phyloP scores from a whole-genome alignment of 805 yeast species.

The Yamadazyma kitorensis region DNA sequence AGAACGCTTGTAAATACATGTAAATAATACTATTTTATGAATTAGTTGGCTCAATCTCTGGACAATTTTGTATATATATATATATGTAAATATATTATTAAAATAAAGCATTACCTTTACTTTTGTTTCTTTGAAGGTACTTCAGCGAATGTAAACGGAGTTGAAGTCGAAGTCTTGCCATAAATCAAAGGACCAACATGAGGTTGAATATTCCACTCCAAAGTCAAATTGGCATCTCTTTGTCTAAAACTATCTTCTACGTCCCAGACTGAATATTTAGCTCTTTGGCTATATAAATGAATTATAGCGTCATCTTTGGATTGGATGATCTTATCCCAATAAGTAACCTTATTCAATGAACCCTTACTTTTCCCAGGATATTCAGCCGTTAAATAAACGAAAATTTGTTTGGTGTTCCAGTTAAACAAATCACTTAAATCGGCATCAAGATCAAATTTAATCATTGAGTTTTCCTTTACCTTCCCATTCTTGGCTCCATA shows the following conservation, averaged over 20 bases:
- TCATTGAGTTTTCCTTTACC: constrained; percentile 73
- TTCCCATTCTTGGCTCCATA: constrained; percentile 64
- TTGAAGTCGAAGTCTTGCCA: constrained; percentile 48
- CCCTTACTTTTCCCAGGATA: constrained; percentile 51
- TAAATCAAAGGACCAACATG: constrained; percentile 74
- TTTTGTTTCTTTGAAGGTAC: constrained; percentile 1
- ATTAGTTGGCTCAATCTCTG: too few relatives aligned
- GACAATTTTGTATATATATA: not conserved
- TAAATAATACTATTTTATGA: constrained; percentile 5
- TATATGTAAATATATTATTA: not conserved
- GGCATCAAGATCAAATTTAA: constrained; percentile 67
- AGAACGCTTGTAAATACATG: constrained; percentile 3
- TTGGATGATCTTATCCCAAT: constrained; percentile 86
- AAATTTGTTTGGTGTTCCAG: constrained; percentile 98
- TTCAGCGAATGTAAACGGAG: constrained; percentile 30
- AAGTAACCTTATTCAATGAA: constrained; percentile 65
- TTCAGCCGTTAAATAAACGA: constrained; percentile 85
- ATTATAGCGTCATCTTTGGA: constrained; percentile 57
- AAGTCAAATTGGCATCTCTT: constrained; percentile 62
- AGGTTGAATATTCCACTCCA: constrained; percentile 94
- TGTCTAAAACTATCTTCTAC: constrained; percentile 57
- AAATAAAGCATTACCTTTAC: not conserved
- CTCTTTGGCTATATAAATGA: constrained; percentile 47
- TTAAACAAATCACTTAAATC: constrained; percentile 82
- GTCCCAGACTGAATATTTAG: constrained; percentile 90